phyloP scores from a whole-genome alignment of 352 stramenopile genomes.

The Phytophthora meadii region DNA sequence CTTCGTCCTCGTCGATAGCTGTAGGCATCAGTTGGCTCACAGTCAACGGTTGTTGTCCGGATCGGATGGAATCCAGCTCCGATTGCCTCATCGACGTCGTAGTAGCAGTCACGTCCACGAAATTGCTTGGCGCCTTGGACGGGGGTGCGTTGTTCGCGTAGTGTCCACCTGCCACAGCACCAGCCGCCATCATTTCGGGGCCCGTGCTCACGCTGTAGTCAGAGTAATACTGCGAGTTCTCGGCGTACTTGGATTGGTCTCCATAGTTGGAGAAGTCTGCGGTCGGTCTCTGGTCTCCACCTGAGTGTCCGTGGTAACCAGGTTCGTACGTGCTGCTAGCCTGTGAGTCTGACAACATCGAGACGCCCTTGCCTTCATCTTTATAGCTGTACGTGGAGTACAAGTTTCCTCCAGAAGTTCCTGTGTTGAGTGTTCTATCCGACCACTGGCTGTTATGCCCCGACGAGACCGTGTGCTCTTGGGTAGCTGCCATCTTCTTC shows the following conservation, averaged over 20 bases:
- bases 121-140: conserved; percentile 10
- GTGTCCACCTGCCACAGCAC: conserved; percentile 11
- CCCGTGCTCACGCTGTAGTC: conserved; percentile 39
- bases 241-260: conserved; percentile 11
- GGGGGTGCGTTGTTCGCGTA: conserved; percentile 18
- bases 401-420: conserved; percentile 19
- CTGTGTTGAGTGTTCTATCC: conserved; percentile 26
- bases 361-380: conserved; percentile 27
- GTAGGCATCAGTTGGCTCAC: conserved; percentile 38
- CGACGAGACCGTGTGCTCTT: conserved; percentile 40
- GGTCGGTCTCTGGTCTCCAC: conserved; percentile 24
- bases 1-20: conserved; percentile 19
- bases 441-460: conserved; percentile 28
- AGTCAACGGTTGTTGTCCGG: conserved; percentile 29
- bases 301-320: conserved; percentile 15
- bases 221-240: conserved; percentile 43
- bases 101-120: conserved; percentile 37
- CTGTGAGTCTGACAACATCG: conserved; percentile 34
- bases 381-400: conserved; percentile 43
- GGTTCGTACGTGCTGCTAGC: conserved; percentile 31
- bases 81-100: conserved; percentile 21
- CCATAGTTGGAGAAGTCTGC: conserved; percentile 43
- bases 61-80: conserved; percentile 23
- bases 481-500: conserved; percentile 36
- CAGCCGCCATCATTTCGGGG: conserved; percentile 15